Evolutionary conservation across 805 yeast species (phyloP).

Genomic region (Saccharomyces kudriavzevii): DNA sequence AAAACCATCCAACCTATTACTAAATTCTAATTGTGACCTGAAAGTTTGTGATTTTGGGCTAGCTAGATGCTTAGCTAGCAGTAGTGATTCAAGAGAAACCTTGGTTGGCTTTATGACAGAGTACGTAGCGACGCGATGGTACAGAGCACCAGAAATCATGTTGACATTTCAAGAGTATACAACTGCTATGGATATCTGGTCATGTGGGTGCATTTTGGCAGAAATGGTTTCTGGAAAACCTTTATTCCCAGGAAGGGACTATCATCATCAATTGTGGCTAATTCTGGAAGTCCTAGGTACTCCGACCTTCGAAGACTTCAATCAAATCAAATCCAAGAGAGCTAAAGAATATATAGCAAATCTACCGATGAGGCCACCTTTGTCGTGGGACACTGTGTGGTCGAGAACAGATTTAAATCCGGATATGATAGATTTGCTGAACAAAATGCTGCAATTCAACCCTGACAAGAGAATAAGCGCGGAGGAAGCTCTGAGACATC

Average conservation of each 20-base stretch:
- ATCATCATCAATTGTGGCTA: constrained; percentile 56
- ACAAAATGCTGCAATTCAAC: constrained; percentile 61
- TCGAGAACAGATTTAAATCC: constrained; percentile 31
- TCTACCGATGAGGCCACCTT: constrained; percentile 51
- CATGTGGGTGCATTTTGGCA: constrained; percentile 70
- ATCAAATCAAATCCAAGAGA: constrained; percentile 62
- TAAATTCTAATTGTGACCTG: constrained; percentile 64
- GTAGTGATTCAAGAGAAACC: constrained; percentile 36
- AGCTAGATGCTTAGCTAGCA: constrained; percentile 45
- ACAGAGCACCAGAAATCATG: constrained; percentile 80
- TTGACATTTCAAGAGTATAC: constrained; percentile 63
- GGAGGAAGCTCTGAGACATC: constrained; percentile 65
- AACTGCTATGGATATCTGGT: constrained; percentile 73
- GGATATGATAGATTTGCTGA: constrained; percentile 51
- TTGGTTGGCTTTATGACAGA: constrained; percentile 57
- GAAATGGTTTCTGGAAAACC: constrained; percentile 59
- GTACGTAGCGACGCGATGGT: constrained; percentile 81
- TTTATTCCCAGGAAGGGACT: constrained; percentile 68
- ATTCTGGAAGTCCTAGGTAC: constrained; percentile 67
- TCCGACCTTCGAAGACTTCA: constrained; percentile 65
- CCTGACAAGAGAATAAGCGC: constrained; percentile 71
- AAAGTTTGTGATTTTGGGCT: constrained; percentile 76
- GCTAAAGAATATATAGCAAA: constrained; percentile 72
- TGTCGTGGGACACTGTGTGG: constrained; percentile 35
- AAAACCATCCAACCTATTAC: constrained; percentile 63